Conservation (phyloP, 2,329 filamentous ascomycete species). For the Diaporthe amygdali region DNA sequence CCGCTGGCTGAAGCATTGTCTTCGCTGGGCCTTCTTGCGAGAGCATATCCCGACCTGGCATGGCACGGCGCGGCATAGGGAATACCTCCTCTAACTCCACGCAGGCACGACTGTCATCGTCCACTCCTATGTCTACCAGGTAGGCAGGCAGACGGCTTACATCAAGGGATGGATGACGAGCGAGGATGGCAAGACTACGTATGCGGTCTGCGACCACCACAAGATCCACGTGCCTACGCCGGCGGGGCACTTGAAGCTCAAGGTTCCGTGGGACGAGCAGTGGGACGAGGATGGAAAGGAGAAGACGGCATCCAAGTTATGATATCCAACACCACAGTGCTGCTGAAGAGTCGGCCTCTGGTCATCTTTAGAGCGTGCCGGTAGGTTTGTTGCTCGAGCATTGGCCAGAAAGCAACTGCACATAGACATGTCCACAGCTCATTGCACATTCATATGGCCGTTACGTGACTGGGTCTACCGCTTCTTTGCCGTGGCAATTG, state of each 20-base stretch:
- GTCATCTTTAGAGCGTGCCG: background rate
- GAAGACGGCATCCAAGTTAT: slow-evolving; percentile 25
- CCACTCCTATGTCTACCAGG: slow-evolving; percentile 46
- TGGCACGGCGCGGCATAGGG: too few species aligned
- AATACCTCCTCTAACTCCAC: background rate
- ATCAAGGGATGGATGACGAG: slow-evolving; percentile 55
- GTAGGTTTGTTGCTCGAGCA: background rate
- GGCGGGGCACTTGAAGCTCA: slow-evolving; percentile 42
- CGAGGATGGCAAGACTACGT: slow-evolving; percentile 50
- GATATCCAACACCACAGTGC: background rate
- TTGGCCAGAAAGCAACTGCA: background rate
- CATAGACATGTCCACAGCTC: background rate
- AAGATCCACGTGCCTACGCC: slow-evolving; percentile 51
- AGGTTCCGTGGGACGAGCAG: slow-evolving; percentile 49
- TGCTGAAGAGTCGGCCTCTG: background rate
- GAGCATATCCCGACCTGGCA: background rate
- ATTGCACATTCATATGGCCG: background rate
- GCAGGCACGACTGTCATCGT: slow-evolving; percentile 45
- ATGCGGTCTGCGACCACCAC: slow-evolving; percentile 57
- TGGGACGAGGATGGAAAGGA: slow-evolving; percentile 35
- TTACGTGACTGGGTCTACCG: too few species aligned
- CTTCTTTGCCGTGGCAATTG: background rate
- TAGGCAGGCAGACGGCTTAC: slow-evolving; percentile 57
- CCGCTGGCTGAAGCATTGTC: background rate
- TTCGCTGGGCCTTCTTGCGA: background rate